Base-by-base conservation (phyloP, 345 rosid genomes). In the Kandelia obovata region DNA sequence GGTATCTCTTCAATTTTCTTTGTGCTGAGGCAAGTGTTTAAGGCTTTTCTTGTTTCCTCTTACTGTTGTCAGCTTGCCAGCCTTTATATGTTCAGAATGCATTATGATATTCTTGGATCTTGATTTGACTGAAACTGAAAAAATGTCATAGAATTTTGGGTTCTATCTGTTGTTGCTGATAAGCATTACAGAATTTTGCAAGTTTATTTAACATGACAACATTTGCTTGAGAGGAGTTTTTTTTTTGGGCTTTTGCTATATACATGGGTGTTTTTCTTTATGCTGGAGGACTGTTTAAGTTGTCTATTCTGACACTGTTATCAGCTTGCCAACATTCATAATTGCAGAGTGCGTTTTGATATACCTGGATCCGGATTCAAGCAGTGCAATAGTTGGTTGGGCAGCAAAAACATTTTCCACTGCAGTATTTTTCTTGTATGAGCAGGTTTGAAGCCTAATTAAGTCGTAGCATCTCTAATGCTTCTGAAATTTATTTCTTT, bases 281-380 rank as follows among this genome's bases (percentile, higher is more conserved):
- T 77, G 21, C 31, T 65, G 63, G 65, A 60, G 73, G 68, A 55
- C 62, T 71, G 63, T 71, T 67, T 61, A 56, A 79, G 30, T 58
- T 72, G 70, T 80, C 80, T 55, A 73, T 80, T 84, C 90, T 88
- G 77, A 86, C 82, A 70, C 80, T 73, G 77, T 80, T 79, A 84
- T 87, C 98, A 92, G 99, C 87, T 79, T 88, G 91, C 96, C 96
- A 69, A 92, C 99, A 77, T 95, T 90, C 84, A 89, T 92, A 75
- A 89, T 90, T 85, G 98, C 99, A 90, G 99, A 95, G 82, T 90
- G 99, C 71, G 92, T 95, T 77, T 83, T 95, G 76, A 95, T 95
- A 79, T 92, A 95, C 88, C 66, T 92, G 91, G 92, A 83, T 77
- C 94, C 98, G n/a, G 91, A 88, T 71, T 88, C 99, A 75, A 87